Evolutionary conservation across 2,329 filamentous ascomycete genomes (phyloP), one percentile per base, ranked within the genome.

Genomic region (Ceratocystis cubensis): DNA sequence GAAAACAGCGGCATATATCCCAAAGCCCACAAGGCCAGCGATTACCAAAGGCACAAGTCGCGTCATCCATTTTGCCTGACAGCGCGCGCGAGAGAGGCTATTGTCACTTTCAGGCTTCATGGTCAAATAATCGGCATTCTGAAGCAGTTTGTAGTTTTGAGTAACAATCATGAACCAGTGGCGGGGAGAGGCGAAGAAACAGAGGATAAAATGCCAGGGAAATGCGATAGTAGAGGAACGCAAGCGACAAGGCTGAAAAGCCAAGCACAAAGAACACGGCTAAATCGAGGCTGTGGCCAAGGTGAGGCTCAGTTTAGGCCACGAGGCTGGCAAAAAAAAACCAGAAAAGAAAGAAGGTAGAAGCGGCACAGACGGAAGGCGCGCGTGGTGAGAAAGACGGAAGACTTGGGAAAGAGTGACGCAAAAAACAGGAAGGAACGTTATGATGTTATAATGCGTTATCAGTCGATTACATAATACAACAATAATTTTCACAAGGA

Each of bases 11-110:
- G 57, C 85, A 76, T 88, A 96, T 44, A 84, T 88, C 22, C 83
- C 83, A 75, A 89, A 91, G 46, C 80, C 85, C 69, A 89, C 80
- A 46, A 83, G 79, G 37, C 81, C 86, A 44, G 85, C 75, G 50
- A 96, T 81, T 63, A 93, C 73, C 48, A 86, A 70, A 3, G 91
- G 91, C 66, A 96, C 84, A 66, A 88, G 75, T 67, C 87, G 81
- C 64, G 85, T 83, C 61, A 82, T 80, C 75, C 81, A 84, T 71
- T 81, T 76, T 33, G 37, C 53, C 15, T 30, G 53, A 61, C 53
- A 63, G 30, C n/a, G 61, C 61, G 61, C 45, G 5, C 28, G 41
- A 17, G 61, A 63, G 79, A 76, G 70, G 78, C 76, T 70, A 72
- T 73, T 57, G 48, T 65, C 48, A 57, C 25, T n/a, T 25, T 63